Base-by-base conservation (phyloP, 371 early-diverging fungal species). In the Lichtheimia corymbifera region DNA sequence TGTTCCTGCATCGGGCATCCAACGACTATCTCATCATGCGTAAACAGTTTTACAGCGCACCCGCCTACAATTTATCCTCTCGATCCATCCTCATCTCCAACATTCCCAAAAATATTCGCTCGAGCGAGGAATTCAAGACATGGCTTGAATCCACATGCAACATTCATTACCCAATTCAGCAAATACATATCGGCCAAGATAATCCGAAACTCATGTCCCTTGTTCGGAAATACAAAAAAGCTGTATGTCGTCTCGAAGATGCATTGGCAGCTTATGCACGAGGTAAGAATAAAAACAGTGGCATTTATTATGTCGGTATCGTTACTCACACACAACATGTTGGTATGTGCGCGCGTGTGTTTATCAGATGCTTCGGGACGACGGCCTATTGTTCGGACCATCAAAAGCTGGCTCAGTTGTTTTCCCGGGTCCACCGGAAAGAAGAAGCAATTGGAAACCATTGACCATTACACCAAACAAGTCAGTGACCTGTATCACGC, bases 71-170 rank as follows among this genome's bases (percentile, higher is more conserved):
- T 65, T 71, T 76, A 52, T 67, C 75, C 27, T 56, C 63, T 5
- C 76, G 83, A 55, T 85, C 88, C 2, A 52, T 92, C 35, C 79
- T 91, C 69, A 57, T 91, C 25, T 83, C 88, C 4, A 80, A 86
- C 25, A 65, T 91, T 15, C 88, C 89, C 0, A 62, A 69, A 0
- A 64, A 70, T 14, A 61, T 87, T 55, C 85, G 82, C 49, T 73
- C 59, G 35, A 82, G 85, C 42, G 60, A 61, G 1, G 67, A 69
- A 12, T 68, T 91, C 42, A 57, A 55, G 25, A 42, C 65, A 9
- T 90, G 79, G 68, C 63, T 90, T 55, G 22, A 61, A 44, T 18
- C 55, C 17, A 27, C 17, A 11, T 42, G 76, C 28, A 69, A 71
- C 11, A 50, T 77, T 24, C 58, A 56, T n/a, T 63, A 72, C 7